Conservation (phyloP, 129 eudicot genomes). For the Tagetes patula region DNA sequence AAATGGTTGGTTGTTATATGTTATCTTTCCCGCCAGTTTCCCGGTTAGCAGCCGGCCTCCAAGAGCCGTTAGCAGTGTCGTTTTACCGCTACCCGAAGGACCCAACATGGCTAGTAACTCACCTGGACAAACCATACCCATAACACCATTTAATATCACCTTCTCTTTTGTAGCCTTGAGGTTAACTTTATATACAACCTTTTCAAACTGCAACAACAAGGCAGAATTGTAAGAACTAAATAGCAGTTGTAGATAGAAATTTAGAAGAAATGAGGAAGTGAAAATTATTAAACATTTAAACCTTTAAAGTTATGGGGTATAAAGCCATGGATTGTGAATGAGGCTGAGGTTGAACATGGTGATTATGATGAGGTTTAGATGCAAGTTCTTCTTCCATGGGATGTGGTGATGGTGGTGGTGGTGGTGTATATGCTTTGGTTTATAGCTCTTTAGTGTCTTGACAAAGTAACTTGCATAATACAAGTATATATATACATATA, state of each 20-base stretch:
- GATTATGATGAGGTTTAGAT: constrained; percentile 31
- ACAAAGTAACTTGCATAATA: constrained; percentile 35
- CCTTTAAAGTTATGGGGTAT: constrained; percentile 80
- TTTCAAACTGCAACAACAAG: constrained; percentile 68
- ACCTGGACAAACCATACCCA: constrained; percentile 85
- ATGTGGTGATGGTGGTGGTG: constrained; percentile 2
- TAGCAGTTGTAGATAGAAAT: neutral
- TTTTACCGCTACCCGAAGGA: constrained; percentile 98
- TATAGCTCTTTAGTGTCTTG: constrained; percentile 34
- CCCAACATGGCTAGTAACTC: constrained; percentile 97
- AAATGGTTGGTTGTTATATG: no score
- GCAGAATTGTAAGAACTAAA: constrained; percentile 11
- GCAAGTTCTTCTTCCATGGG: constrained; percentile 30
- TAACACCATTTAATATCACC: constrained; percentile 75
- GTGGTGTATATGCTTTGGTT: constrained; percentile 23
- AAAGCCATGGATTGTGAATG: constrained; percentile 43
- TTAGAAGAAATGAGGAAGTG: constrained; percentile 3
- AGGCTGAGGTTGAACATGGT: constrained; percentile 26
- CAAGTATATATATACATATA: constrained; percentile 38
- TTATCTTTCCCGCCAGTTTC: no score
- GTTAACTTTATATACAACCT: constrained; percentile 71
- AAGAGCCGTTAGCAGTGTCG: constrained; percentile 86
- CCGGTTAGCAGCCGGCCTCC: no score
- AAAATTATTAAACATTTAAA: constrained; percentile 16
- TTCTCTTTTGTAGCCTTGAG: constrained; percentile 57